A percentile compares a stretch with the other conserved stretches of the same genome.
These are phyloP conservation scores for Amphicarpaea edgeworthii DNA, from an alignment of 306 rosid species.

Conservation along the genomic window DNA sequence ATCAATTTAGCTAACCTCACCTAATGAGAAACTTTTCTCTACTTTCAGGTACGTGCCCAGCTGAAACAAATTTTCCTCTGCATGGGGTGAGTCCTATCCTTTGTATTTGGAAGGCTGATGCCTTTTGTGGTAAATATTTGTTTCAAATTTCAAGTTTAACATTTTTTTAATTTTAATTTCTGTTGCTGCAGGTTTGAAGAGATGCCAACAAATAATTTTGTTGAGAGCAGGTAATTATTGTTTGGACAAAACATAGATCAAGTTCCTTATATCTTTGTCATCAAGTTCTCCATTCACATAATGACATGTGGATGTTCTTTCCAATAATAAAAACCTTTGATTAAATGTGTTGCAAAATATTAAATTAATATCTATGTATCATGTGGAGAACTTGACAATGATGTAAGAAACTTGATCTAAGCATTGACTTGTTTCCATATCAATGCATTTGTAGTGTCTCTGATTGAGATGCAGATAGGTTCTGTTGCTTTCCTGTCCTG, in stretches of 20 bases:
- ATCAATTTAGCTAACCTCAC: too few species aligned
- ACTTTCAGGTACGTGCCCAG: conserved; percentile 79
- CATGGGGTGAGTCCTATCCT: conserved; percentile 78
- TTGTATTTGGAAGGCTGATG: conserved; percentile 26
- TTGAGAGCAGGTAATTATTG: conserved; percentile 86
- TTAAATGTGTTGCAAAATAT: background rate
- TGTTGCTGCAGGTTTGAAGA: conserved; percentile 83
- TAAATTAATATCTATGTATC: background rate
- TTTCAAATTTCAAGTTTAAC: conserved; percentile 29
- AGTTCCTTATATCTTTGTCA: background rate
- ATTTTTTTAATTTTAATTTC: conserved; percentile 21
- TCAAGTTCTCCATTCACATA: background rate
- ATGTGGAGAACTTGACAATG: background rate
- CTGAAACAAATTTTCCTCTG: conserved; percentile 80
- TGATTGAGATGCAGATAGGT: background rate
- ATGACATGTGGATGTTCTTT: background rate
- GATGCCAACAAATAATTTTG: conserved; percentile 97
- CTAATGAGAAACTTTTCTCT: conserved; percentile 26
- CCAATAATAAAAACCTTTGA: background rate
- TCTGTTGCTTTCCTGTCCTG: background rate
- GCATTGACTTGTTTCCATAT: background rate
- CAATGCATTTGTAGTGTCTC: conserved; percentile 12
- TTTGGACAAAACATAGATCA: background rate
- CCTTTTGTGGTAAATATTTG: conserved; percentile 26
- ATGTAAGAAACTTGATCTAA: background rate